Percentiles rank a stretch among this genome's conserved stretches.
Evolutionary conservation across 192 early-diverging fungal species (phyloP).

Genomic region (Gamsiella multidivaricata): DNA sequence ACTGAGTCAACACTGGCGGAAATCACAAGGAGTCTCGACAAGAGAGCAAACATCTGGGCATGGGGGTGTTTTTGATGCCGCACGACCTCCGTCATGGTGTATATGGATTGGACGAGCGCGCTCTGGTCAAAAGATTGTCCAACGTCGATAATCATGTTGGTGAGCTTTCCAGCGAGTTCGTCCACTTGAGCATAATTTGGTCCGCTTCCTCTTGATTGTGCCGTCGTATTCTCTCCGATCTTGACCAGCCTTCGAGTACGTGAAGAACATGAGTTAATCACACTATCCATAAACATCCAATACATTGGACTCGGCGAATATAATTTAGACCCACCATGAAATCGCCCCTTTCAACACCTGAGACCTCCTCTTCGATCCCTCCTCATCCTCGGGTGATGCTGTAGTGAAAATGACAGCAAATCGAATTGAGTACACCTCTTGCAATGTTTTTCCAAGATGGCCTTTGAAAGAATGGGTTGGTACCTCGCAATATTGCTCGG

Average conservation of each 20-base stretch:
- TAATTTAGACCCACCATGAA: no score
- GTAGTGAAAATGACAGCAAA: neutral
- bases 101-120: conserved; percentile 38
- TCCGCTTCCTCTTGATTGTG: neutral
- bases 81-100: conserved; percentile 37
- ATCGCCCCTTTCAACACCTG: conserved; percentile 43
- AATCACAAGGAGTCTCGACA: conserved; percentile 43
- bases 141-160: conserved; percentile 33
- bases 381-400: conserved; percentile 42
- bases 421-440: neutral
- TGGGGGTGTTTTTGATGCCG: conserved; percentile 32
- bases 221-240: conserved; percentile 1
- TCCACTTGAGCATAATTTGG: conserved; percentile 12
- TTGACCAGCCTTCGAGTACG: conserved; percentile 25
- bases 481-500: conserved; percentile 36
- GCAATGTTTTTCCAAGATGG: neutral
- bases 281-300: no score
- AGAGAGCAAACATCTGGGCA: conserved; percentile 43
- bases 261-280: no score
- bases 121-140: conserved; percentile 31
- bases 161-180: conserved; percentile 32
- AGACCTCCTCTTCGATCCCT: conserved; percentile 2
- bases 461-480: neutral
- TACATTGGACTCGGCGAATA: no score
- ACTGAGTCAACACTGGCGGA: conserved; percentile 18